Evolutionary conservation across 139 green algal genomes (phyloP).

Genomic region (Coelastrella sp.): DNA sequence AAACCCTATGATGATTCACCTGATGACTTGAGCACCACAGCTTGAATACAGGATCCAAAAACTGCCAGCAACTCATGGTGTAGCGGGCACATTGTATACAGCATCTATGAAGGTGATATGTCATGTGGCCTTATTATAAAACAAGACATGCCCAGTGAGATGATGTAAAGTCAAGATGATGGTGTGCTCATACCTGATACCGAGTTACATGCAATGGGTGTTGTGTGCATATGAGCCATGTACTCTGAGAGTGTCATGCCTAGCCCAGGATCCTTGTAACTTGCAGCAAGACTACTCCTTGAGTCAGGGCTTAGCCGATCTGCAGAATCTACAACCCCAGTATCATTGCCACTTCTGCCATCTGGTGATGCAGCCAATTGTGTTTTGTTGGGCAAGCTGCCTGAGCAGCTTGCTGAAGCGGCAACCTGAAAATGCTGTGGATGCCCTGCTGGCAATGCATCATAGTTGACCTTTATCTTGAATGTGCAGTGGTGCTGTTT

Average conservation of each 20-base stretch:
- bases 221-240: constrained; percentile 34
- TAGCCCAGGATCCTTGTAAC: neutral
- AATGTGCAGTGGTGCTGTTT: too few species aligned
- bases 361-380: too few species aligned
- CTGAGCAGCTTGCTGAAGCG: neutral
- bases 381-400: neutral
- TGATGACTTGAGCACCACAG: too few species aligned
- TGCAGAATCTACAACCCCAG: too few species aligned
- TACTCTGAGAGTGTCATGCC: constrained; percentile 32
- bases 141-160: too few species aligned
- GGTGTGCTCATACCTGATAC: constrained; percentile 39
- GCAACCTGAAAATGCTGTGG: neutral
- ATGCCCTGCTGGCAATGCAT: neutral
- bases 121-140: too few species aligned
- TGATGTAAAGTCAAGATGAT: too few species aligned
- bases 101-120: too few species aligned
- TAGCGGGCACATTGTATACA: too few species aligned
- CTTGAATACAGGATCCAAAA: too few species aligned
- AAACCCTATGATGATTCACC: too few species aligned
- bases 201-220: constrained; percentile 26
- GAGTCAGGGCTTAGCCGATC: neutral
- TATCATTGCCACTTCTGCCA: neutral
- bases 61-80: too few species aligned
- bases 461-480: constrained; percentile 32
- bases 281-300: neutral